phyloP scores from a whole-genome alignment of 2,329 filamentous ascomycete genomes.

The Thyridium curvatum region DNA sequence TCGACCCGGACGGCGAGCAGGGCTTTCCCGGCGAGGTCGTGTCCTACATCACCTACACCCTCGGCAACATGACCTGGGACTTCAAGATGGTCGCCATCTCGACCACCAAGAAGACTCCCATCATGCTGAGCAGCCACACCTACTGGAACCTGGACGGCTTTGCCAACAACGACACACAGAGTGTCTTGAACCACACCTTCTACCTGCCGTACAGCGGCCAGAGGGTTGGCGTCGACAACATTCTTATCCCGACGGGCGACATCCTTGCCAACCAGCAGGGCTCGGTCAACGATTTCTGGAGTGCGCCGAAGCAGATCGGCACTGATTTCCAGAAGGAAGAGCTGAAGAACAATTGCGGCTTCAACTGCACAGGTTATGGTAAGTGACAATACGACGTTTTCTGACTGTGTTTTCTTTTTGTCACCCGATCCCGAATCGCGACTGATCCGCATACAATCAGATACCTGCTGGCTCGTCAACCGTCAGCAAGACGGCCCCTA shows the following conservation, averaged over 20 bases:
- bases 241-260: slow-evolving; percentile 69
- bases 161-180: slow-evolving; percentile 62
- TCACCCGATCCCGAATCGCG: not conserved
- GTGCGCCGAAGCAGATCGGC: slow-evolving; percentile 71
- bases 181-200: slow-evolving; percentile 64
- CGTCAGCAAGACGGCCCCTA: slow-evolving; percentile 49
- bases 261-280: slow-evolving; percentile 63
- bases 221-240: slow-evolving; percentile 61
- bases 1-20: slow-evolving; percentile 66
- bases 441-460: slow-evolving; percentile 22
- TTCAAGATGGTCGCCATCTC: slow-evolving; percentile 66
- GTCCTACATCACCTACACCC: slow-evolving; percentile 67
- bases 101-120: slow-evolving; percentile 70
- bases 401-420: not conserved
- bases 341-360: slow-evolving; percentile 69
- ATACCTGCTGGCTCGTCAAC: slow-evolving; percentile 65
- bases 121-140: slow-evolving; percentile 69
- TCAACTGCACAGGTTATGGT: slow-evolving; percentile 80
- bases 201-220: slow-evolving; percentile 67
- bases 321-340: slow-evolving; percentile 57
- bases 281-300: slow-evolving; percentile 79
- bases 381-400: slow-evolving; percentile 19
- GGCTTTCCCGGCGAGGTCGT: slow-evolving; percentile 76
- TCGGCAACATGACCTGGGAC: slow-evolving; percentile 62
- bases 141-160: slow-evolving; percentile 86